Conservation (phyloP, 1,284 basidiomycete species). For the Phylloboletellus chloephorus region DNA sequence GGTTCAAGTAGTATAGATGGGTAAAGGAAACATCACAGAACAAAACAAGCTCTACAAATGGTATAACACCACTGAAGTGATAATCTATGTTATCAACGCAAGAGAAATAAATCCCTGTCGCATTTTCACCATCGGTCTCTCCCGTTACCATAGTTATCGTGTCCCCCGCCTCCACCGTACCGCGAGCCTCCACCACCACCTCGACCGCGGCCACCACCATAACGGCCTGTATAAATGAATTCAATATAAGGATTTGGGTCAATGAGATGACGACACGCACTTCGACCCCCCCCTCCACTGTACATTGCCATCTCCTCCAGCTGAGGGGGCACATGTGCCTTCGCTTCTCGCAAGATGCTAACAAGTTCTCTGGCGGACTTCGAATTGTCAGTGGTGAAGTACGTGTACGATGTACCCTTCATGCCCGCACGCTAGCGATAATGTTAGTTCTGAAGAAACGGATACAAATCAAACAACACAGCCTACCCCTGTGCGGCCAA, state of each 20-base stretch:
- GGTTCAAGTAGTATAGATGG: too few species aligned
- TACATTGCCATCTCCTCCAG: constrained; percentile 92
- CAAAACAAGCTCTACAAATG: constrained; percentile 19
- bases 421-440: constrained; percentile 70
- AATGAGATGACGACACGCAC: constrained; percentile 37
- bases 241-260: constrained; percentile 3
- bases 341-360: constrained; percentile 85
- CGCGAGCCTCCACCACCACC: constrained; percentile 31
- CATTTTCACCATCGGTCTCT: constrained; percentile 23
- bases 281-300: constrained; percentile 72
- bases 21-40: neutral
- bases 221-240: constrained; percentile 44
- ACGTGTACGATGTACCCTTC: constrained; percentile 91
- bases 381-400: constrained; percentile 93
- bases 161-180: constrained; percentile 17
- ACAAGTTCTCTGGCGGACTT: constrained; percentile 92
- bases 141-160: constrained; percentile 19
- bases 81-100: constrained; percentile 21
- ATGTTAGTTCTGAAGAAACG: constrained; percentile 4
- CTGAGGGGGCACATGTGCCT: constrained; percentile 82
- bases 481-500: constrained; percentile 81
- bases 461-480: neutral
- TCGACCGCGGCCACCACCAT: constrained; percentile 48
- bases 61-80: constrained; percentile 22
- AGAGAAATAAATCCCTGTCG: constrained; percentile 6